phyloP scores from a whole-genome alignment of 1,139 yeast genomes.

The Magnusiomyces clavatus region DNA sequence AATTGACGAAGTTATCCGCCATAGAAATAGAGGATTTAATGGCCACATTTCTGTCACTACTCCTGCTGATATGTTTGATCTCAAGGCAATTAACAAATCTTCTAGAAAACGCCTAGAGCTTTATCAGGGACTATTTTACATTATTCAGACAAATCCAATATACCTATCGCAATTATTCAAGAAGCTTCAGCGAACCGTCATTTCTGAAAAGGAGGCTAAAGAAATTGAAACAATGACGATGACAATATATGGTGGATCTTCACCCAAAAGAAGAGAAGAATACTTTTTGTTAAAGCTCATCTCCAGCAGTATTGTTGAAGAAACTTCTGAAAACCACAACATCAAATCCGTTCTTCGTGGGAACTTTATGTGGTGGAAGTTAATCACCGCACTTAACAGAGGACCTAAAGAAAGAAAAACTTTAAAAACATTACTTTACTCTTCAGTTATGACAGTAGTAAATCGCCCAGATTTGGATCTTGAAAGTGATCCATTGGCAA shows the following conservation, averaged over 20 bases:
- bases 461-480: conserved; percentile 54
- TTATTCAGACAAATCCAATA: conserved; percentile 76
- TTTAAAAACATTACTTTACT: conserved; percentile 47
- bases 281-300: conserved; percentile 59
- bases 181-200: conserved; percentile 22
- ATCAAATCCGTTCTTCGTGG: conserved; percentile 25
- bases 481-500: conserved; percentile 73
- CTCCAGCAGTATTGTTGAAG: conserved; percentile 43
- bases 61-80: conserved; percentile 31
- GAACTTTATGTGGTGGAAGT: conserved; percentile 39
- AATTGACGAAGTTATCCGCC: conserved; percentile 60
- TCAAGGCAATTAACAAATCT: conserved; percentile 36
- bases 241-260: conserved; percentile 39
- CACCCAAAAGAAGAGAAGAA: conserved; percentile 46
- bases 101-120: conserved; percentile 43
- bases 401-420: conserved; percentile 53
- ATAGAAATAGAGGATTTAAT: conserved; percentile 38
- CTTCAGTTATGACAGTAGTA: conserved; percentile 42
- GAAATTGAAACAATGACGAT: conserved; percentile 43
- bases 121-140: conserved; percentile 71
- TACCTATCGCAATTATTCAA: conserved; percentile 58
- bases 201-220: conserved; percentile 31
- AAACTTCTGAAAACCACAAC: conserved; percentile 29
- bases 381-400: conserved; percentile 50
- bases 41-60: conserved; percentile 19